Evolutionary conservation across 306 rosid genomes (phyloP).

Genomic region (Trifolium fragiferum): DNA sequence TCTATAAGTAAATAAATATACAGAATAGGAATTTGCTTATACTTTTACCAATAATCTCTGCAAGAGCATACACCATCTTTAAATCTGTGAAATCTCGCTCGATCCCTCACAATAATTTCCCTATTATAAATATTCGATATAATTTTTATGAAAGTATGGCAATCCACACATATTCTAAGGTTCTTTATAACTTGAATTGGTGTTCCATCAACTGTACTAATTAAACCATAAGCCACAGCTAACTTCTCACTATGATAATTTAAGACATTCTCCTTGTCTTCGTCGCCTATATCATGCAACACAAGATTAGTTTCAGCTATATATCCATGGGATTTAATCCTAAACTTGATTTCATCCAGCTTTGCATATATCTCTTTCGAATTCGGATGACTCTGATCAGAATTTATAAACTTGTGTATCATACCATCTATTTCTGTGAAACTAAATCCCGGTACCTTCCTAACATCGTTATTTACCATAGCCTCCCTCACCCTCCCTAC

Average conservation of each 20-base stretch:
- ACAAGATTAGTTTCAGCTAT: conserved; percentile 69
- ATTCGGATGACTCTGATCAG: conserved; percentile 65
- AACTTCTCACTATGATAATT: conserved; percentile 87
- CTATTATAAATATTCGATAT: conserved; percentile 64
- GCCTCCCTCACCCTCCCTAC: conserved; percentile 79
- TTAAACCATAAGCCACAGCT: conserved; percentile 87
- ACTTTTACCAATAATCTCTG: conserved; percentile 82
- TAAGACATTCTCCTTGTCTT: conserved; percentile 84
- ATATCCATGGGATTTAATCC: conserved; percentile 63
- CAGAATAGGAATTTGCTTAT: conserved; percentile 1
- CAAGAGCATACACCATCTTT: conserved; percentile 80
- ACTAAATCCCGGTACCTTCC: conserved; percentile 83
- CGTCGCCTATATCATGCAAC: conserved; percentile 93
- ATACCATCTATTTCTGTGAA: conserved; percentile 69
- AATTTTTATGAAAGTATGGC: conserved; percentile 78
- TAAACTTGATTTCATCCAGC: conserved; percentile 81
- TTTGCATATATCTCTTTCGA: conserved; percentile 73
- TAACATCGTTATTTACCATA: conserved; percentile 75
- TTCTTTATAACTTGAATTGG: conserved; percentile 85
- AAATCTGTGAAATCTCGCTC: conserved; percentile 86
- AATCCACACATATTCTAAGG: conserved; percentile 85
- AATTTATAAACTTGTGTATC: conserved; percentile 75
- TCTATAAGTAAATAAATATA: conserved; percentile 5
- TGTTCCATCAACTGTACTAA: conserved; percentile 65
- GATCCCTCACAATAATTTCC: conserved; percentile 84